These are phyloP conservation scores for Elsinoe necatrix DNA, from an alignment of 2,329 filamentous ascomycete genomes.

Conservation along the genomic window DNA sequence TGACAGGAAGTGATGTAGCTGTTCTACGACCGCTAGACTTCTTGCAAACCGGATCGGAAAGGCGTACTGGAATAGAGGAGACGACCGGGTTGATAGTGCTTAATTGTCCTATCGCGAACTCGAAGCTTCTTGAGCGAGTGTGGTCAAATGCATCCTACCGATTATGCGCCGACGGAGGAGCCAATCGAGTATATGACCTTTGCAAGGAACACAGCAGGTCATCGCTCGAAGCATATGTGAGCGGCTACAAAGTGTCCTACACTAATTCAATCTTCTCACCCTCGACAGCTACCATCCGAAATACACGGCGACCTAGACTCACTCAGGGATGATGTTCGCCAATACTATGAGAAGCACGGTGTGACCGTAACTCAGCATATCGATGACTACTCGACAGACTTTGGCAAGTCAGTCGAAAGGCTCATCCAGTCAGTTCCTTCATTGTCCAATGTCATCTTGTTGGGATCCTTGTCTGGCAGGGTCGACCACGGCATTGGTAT, in stretches of 20 bases:
- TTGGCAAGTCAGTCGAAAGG: constrained; percentile 66
- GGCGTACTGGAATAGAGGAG: not conserved
- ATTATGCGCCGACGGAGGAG: constrained; percentile 85
- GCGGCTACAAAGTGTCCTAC: constrained; percentile 9
- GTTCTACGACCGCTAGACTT: constrained; percentile 11
- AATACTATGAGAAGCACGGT: constrained; percentile 56
- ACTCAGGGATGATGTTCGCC: constrained; percentile 51
- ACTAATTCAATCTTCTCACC: constrained; percentile 22
- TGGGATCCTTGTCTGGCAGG: constrained; percentile 80
- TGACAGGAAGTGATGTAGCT: not conserved
- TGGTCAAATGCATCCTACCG: constrained; percentile 51
- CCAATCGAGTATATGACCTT: constrained; percentile 61
- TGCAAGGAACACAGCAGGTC: constrained; percentile 22
- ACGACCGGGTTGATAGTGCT: constrained; percentile 46
- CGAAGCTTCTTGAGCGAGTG: constrained; percentile 41
- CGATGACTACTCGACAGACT: constrained; percentile 88
- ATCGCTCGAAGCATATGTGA: constrained; percentile 13
- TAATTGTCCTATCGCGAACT: constrained; percentile 51
- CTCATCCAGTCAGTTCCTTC: constrained; percentile 38
- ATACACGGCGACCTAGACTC: constrained; percentile 94
- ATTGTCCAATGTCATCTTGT: constrained; percentile 52
- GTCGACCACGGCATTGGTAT: constrained; percentile 89
- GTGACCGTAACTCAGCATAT: constrained; percentile 59
- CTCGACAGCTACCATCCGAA: constrained; percentile 37
- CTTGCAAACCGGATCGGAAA: constrained; percentile 2